Conservation (phyloP, 495 filamentous ascomycete species). For the Parmelia sp. region DNA sequence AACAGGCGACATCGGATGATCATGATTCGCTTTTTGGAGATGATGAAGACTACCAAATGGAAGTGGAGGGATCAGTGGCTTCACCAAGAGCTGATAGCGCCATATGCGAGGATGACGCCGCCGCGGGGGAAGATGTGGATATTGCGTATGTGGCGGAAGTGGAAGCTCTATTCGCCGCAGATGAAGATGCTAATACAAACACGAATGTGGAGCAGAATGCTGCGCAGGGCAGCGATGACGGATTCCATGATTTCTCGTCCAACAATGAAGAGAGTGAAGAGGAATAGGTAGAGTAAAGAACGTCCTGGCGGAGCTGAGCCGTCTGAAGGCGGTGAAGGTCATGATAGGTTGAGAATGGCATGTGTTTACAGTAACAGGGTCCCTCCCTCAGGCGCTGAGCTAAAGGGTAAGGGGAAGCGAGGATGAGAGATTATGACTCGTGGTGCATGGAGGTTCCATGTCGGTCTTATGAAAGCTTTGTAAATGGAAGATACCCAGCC, state of each 20-base stretch:
- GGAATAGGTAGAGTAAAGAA: background rate
- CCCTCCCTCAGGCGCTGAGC: background rate
- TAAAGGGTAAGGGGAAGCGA: background rate
- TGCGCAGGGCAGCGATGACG: background rate
- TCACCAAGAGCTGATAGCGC: background rate
- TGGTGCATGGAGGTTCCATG: background rate
- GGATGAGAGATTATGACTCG: background rate
- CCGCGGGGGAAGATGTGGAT: background rate
- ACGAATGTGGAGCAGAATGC: background rate
- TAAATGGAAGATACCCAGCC: background rate
- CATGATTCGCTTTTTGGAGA: constrained; percentile 1
- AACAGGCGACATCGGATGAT: background rate
- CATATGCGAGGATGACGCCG: background rate
- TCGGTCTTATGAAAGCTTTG: background rate
- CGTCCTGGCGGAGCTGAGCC: background rate
- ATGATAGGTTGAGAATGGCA: background rate
- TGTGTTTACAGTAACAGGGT: background rate
- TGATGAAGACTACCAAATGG: background rate
- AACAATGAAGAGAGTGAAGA: constrained; percentile 7
- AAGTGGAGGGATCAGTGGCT: background rate
- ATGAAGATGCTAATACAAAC: background rate
- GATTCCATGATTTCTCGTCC: background rate
- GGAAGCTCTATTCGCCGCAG: background rate
- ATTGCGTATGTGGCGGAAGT: background rate
- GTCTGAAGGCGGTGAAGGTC: background rate